phyloP scores from a whole-genome alignment of 495 filamentous ascomycete species.

The Recurvomyces mirabilis region DNA sequence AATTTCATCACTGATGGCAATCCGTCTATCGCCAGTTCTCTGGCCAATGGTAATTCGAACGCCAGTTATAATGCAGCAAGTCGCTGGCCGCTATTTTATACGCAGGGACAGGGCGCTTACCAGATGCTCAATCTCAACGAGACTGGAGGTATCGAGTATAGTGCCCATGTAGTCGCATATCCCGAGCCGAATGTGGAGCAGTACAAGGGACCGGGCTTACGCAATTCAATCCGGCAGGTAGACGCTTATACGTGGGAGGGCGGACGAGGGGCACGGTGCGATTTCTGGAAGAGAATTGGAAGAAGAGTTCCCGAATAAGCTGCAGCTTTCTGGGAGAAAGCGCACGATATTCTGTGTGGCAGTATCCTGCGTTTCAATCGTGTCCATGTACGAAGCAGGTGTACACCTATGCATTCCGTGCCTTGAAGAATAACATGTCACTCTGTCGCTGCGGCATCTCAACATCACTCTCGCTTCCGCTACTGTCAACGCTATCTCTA shows the following conservation, averaged over 20 bases:
- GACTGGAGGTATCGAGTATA: conserved; percentile 31
- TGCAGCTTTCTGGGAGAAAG: too few species aligned
- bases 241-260: conserved; percentile 23
- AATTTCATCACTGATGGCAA: conserved; percentile 44
- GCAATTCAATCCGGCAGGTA: conserved; percentile 12
- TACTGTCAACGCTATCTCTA: too few species aligned
- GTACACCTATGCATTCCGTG: too few species aligned
- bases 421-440: too few species aligned
- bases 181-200: conserved; percentile 1
- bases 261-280: too few species aligned
- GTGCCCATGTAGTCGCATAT: neutral
- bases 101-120: conserved; percentile 26
- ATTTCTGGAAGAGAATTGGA: conserved; percentile 19
- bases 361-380: too few species aligned
- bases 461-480: too few species aligned
- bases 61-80: conserved; percentile 6
- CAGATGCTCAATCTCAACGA: conserved; percentile 41
- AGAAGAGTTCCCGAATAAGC: conserved; percentile 16
- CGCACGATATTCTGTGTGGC: too few species aligned
- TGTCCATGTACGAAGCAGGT: too few species aligned
- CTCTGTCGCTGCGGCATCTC: too few species aligned
- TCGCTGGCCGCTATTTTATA: conserved; percentile 27
- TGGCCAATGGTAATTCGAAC: conserved; percentile 26
- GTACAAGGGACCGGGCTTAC: too few species aligned
- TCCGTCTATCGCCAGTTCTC: conserved; percentile 38